These are phyloP conservation scores for Aspergillus wentii DNA, from an alignment of 495 filamentous ascomycete genomes.

Conservation along the genomic window DNA sequence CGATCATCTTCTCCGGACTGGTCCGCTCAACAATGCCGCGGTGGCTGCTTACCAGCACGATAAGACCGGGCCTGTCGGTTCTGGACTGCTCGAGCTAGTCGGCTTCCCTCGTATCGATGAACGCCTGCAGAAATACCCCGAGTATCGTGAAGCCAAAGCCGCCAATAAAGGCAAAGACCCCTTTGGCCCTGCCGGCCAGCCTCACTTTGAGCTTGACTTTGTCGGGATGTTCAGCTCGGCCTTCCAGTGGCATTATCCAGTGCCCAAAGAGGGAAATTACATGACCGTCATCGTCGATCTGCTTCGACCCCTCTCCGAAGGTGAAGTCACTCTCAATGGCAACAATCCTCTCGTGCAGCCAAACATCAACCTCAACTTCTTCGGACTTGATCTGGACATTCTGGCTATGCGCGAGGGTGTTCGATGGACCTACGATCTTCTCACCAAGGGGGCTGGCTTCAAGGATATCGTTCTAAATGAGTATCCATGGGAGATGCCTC, in stretches of 20 bases:
- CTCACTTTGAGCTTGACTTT: slow-evolving; percentile 64
- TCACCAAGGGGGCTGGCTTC: slow-evolving; percentile 51
- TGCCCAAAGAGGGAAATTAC: slow-evolving; percentile 40
- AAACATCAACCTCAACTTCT: slow-evolving; percentile 59
- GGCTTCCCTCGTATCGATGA: slow-evolving; percentile 54
- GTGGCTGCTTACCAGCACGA: slow-evolving; percentile 41
- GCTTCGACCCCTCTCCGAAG: slow-evolving; percentile 48
- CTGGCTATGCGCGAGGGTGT: slow-evolving; percentile 53
- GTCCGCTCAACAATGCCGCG: slow-evolving; percentile 39
- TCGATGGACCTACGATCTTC: slow-evolving; percentile 49
- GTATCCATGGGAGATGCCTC: slow-evolving; percentile 59
- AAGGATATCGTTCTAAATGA: slow-evolving; percentile 50
- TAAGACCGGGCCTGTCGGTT: slow-evolving; percentile 45
- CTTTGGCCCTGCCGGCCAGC: slow-evolving; percentile 55
- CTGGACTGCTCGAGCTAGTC: slow-evolving; percentile 50
- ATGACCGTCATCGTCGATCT: slow-evolving; percentile 59
- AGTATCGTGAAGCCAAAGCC: slow-evolving; percentile 45
- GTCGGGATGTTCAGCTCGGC: slow-evolving; percentile 55
- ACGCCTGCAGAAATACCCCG: slow-evolving; percentile 38
- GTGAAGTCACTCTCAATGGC: slow-evolving; percentile 49
- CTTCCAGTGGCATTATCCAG: slow-evolving; percentile 61
- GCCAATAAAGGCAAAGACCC: slow-evolving; percentile 50
- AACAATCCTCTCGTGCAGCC: slow-evolving; percentile 46
- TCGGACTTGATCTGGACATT: slow-evolving; percentile 50
- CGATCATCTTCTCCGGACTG: slow-evolving; percentile 46